These are phyloP conservation scores for Paradendryphiella salina DNA, from an alignment of 2,329 filamentous ascomycete species.

Conservation along the genomic window DNA sequence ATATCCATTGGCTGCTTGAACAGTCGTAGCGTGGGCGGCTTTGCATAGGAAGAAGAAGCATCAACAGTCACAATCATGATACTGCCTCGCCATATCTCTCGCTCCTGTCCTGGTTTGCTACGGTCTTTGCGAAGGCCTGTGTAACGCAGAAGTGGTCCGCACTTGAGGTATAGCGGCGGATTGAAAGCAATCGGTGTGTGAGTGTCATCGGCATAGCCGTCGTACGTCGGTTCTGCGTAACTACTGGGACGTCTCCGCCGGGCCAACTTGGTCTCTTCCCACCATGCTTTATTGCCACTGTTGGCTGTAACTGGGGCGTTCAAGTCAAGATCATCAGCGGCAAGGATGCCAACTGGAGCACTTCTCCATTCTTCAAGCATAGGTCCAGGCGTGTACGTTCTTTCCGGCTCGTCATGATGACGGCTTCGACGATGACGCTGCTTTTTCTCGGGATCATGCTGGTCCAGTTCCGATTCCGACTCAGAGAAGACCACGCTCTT, in stretches of 20 bases:
- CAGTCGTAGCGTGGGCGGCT: conserved; percentile 74
- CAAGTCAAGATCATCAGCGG: conserved; percentile 50
- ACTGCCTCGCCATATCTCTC: conserved; percentile 88
- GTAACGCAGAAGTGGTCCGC: conserved; percentile 87
- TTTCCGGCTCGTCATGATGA: conserved; percentile 52
- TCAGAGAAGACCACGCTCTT: conserved; percentile 50
- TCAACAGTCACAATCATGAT: conserved; percentile 96
- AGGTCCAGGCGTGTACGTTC: conserved; percentile 59
- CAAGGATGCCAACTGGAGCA: conserved; percentile 47
- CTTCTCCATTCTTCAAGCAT: conserved; percentile 62
- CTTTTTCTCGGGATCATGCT: conserved; percentile 32
- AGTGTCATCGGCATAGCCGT: conserved; percentile 68
- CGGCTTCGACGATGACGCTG: conserved; percentile 41
- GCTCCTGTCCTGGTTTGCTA: conserved; percentile 53
- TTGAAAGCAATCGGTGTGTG: conserved; percentile 74
- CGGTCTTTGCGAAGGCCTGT: conserved; percentile 74
- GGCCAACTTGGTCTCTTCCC: conserved; percentile 64
- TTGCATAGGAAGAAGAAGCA: conserved; percentile 77
- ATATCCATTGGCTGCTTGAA: conserved; percentile 87
- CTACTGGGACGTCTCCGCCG: conserved; percentile 46
- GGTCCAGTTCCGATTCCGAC: conserved; percentile 27
- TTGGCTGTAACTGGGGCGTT: conserved; percentile 39
- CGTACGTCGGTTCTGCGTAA: conserved; percentile 57
- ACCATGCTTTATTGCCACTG: conserved; percentile 63
- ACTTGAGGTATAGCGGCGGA: conserved; percentile 81